These are phyloP conservation scores for Pelargonium fulgidum DNA, from an alignment of 441 rosid species.

Conservation along the genomic window DNA sequence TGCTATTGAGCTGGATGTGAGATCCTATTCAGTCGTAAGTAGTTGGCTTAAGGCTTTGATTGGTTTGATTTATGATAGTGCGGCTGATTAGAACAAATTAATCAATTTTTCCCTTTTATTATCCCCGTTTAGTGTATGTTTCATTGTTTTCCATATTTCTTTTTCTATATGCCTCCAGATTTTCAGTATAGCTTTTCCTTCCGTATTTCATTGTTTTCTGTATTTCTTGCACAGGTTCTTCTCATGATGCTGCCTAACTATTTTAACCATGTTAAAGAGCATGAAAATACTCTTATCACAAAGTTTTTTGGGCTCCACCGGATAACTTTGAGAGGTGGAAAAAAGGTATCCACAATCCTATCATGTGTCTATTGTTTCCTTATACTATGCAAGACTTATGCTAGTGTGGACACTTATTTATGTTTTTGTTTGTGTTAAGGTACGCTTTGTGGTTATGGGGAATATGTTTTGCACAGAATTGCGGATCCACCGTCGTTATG, in stretches of 20 bases:
- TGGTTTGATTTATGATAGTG: too few relatives aligned
- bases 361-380: constrained; percentile 10
- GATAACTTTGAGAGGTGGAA: constrained; percentile 64
- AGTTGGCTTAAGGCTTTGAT: too few relatives aligned
- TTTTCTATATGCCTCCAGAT: too few relatives aligned
- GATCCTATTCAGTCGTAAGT: too few relatives aligned
- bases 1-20: too few relatives aligned
- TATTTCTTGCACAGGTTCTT: constrained; percentile 71
- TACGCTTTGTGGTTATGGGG: constrained; percentile 97
- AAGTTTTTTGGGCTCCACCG: constrained; percentile 89
- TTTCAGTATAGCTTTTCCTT: too few relatives aligned
- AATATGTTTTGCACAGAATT: constrained; percentile 98
- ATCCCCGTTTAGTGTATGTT: too few relatives aligned
- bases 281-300: constrained; percentile 92
- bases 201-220: too few relatives aligned
- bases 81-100: too few relatives aligned
- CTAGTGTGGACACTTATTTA: constrained; percentile 16
- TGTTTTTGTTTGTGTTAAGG: constrained; percentile 33
- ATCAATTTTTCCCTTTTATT: too few relatives aligned
- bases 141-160: too few relatives aligned
- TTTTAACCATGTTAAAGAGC: constrained; percentile 55
- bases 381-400: constrained; percentile 9
- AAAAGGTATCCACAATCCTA: constrained; percentile 47
- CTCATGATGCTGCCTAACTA: constrained; percentile 81
- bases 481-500: constrained; percentile 82